Evolutionary conservation across 2,329 filamentous ascomycete genomes (phyloP).

Genomic region (Epichloe coenophiala): DNA sequence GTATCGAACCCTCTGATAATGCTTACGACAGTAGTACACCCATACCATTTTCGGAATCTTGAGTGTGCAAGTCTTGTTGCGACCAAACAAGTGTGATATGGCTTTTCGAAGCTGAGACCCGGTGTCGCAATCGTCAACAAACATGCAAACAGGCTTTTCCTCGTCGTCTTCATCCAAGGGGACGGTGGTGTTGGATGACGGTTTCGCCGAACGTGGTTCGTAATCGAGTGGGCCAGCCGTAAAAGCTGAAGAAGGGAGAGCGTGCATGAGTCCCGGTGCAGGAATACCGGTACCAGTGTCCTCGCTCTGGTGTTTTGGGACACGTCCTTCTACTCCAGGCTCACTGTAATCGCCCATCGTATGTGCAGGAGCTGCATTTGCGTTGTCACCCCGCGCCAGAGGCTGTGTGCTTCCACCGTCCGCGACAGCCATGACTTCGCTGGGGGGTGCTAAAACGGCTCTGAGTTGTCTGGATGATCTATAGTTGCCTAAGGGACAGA

Average conservation of each 20-base stretch:
- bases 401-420: background rate
- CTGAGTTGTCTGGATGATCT: slow-evolving; percentile 5
- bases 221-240: background rate
- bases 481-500: slow-evolving; percentile 15
- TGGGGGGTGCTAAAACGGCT: slow-evolving; percentile 8
- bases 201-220: background rate
- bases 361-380: background rate
- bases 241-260: background rate
- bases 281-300: background rate
- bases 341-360: background rate
- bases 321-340: background rate
- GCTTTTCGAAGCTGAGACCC: slow-evolving; percentile 55
- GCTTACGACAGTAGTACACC: slow-evolving; percentile 68
- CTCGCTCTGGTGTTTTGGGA: background rate
- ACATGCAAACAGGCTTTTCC: slow-evolving; percentile 34
- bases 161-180: slow-evolving; percentile 7
- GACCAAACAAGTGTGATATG: slow-evolving; percentile 69
- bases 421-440: slow-evolving; percentile 7
- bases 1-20: slow-evolving; percentile 67
- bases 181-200: background rate
- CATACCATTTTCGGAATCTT: slow-evolving; percentile 56
- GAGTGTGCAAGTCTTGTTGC: slow-evolving; percentile 67
- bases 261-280: background rate
- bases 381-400: background rate
- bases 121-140: slow-evolving; percentile 43